Evolutionary conservation across 371 early-diverging fungal genomes (phyloP).

Genomic region (Cokeromyces recurvatus): DNA sequence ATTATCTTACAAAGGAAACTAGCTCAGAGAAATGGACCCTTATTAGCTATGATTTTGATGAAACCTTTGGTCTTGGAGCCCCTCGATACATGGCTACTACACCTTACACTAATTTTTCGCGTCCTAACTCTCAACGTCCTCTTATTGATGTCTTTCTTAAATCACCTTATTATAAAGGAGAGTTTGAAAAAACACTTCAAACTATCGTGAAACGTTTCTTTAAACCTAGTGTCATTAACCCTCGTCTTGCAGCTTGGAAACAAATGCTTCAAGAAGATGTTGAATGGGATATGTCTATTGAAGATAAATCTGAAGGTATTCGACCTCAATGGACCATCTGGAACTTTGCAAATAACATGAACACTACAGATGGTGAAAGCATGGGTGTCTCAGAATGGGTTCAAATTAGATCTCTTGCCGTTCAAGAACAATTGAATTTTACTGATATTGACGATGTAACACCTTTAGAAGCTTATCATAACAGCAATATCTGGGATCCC

Average conservation of each 20-base stretch:
- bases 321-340: constrained; percentile 28
- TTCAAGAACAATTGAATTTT: constrained; percentile 26
- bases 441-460: constrained; percentile 32
- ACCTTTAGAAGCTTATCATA: constrained; percentile 19
- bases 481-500: constrained; percentile 7
- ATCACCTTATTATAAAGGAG: constrained; percentile 31
- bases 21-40: constrained; percentile 38
- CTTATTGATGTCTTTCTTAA: constrained; percentile 33
- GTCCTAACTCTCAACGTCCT: constrained; percentile 26
- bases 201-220: constrained; percentile 44
- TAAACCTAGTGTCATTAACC: constrained; percentile 40
- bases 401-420: constrained; percentile 14
- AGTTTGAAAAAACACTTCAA: constrained; percentile 39
- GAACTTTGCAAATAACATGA: constrained; percentile 42
- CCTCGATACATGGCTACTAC: constrained; percentile 28
- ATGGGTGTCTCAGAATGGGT: constrained; percentile 31
- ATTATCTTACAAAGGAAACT: constrained; percentile 41
- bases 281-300: constrained; percentile 34
- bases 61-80: constrained; percentile 43
- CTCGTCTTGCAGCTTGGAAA: constrained; percentile 41
- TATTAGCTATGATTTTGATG: constrained; percentile 54
- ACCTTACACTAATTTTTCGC: constrained; percentile 30
- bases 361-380: constrained; percentile 18
- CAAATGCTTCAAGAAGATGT: constrained; percentile 45
- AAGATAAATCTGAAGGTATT: constrained; percentile 32